These are phyloP conservation scores for Microcyclosporella mali DNA, from an alignment of 2,329 filamentous ascomycete genomes.

Conservation along the genomic window DNA sequence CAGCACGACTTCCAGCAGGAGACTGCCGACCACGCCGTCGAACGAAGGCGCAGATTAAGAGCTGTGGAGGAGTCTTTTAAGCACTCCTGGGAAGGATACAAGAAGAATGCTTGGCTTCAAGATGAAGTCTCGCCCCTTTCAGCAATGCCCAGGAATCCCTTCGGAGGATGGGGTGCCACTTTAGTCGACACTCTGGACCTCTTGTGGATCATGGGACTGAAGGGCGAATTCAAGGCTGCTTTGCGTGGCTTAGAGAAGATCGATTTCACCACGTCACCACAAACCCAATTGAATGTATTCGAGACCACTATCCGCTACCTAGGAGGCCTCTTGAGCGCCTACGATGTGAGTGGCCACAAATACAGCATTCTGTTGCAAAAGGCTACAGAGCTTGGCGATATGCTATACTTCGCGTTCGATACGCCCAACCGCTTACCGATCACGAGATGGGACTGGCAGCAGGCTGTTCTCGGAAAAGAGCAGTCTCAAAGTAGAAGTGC, in stretches of 20 bases:
- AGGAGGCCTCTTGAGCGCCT: conserved; percentile 62
- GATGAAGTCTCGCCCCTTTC: conserved; percentile 69
- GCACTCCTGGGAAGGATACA: conserved; percentile 79
- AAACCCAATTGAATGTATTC: conserved; percentile 56
- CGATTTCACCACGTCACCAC: conserved; percentile 53
- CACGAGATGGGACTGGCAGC: conserved; percentile 52
- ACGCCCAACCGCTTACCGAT: conserved; percentile 63
- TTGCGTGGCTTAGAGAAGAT: conserved; percentile 53
- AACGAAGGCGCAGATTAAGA: conserved; percentile 57
- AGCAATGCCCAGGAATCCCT: conserved; percentile 57
- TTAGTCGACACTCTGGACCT: conserved; percentile 71
- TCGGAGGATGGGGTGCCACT: conserved; percentile 88
- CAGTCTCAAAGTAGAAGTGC: conserved; percentile 31
- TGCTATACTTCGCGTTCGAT: conserved; percentile 62
- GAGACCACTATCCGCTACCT: conserved; percentile 68
- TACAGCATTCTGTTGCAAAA: conserved; percentile 51
- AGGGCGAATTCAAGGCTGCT: conserved; percentile 59
- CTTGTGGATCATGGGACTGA: conserved; percentile 66
- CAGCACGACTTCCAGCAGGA: conserved; percentile 67
- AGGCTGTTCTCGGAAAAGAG: conserved; percentile 22
- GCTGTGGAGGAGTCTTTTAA: conserved; percentile 68
- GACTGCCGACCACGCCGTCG: conserved; percentile 51
- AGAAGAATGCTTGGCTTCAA: conserved; percentile 70
- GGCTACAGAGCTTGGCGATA: conserved; percentile 57
- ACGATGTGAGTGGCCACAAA: conserved; percentile 53